A percentile compares a stretch with the other conserved stretches of the same genome.
These are phyloP conservation scores for Xylariales sp. DNA, from an alignment of 2,329 filamentous ascomycete genomes.

Conservation along the genomic window DNA sequence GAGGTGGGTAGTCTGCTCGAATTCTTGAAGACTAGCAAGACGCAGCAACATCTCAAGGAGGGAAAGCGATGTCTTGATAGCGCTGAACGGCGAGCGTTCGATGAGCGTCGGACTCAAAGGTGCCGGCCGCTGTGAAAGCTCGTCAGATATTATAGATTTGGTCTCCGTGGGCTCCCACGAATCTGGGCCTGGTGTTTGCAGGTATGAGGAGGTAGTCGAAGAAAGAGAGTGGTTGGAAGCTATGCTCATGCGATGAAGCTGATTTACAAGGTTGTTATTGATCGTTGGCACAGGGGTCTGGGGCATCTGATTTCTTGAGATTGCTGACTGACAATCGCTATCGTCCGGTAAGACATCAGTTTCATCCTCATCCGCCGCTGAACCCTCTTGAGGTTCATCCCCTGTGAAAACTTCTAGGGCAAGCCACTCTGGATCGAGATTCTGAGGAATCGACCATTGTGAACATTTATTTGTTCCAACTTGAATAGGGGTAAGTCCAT, in stretches of 20 bases:
- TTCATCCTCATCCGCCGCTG: constrained; percentile 17
- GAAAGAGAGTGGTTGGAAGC: constrained; percentile 19
- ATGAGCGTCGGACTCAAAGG: constrained; percentile 23
- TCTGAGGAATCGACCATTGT: constrained; percentile 61
- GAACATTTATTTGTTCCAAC: background rate
- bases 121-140: constrained; percentile 12
- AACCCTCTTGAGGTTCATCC: constrained; percentile 43
- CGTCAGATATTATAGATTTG: constrained; percentile 12
- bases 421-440: constrained; percentile 86
- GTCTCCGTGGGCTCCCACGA: constrained; percentile 3
- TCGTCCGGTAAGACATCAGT: constrained; percentile 8
- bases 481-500: no score
- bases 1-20: constrained; percentile 85
- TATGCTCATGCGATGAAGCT: constrained; percentile 37
- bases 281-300: constrained; percentile 13
- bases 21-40: constrained; percentile 82
- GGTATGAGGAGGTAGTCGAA: constrained; percentile 13
- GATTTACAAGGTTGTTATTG: constrained; percentile 23
- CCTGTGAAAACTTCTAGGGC: constrained; percentile 81
- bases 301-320: constrained; percentile 4
- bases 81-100: constrained; percentile 43
- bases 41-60: constrained; percentile 86
- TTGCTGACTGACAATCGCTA: background rate
- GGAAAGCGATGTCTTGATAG: constrained; percentile 58
- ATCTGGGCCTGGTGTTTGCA: no score